Evolutionary conservation across 192 early-diverging fungal genomes (phyloP), one percentile per base, ranked within the genome.

Genomic region (Podila epicladia): DNA sequence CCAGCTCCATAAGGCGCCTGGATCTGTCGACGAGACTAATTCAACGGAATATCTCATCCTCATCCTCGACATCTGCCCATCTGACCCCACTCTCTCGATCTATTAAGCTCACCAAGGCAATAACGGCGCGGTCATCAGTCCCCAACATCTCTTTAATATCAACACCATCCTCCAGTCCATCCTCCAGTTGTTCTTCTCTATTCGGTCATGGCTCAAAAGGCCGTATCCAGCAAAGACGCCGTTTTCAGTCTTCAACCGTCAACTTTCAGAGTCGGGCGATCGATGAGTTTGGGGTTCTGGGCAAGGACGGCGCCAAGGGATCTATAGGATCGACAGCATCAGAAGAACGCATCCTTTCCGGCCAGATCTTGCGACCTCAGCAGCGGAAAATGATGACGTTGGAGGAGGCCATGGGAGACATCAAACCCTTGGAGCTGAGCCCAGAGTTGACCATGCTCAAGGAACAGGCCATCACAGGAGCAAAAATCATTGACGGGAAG

Each of bases 401-500:
- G 9, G 76, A 72, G 55, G 70, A 79, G 53, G 76, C 70, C 4
- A 79, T 79, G 76, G 76, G 70, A 26, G 61, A 72, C 24, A 72
- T 72, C 29, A 79, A 79, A 29, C 76, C 76, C 0, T 45, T 79
- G 59, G 76, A 72, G 26, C 28, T 79, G 51, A 79, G 76, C 45
- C 76, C 76, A 19, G 76, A 79, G 41, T 12, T 62, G 60, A 79
- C 41, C 2, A 35, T 79, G 51, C 51, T 79, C 50, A 68, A 68
- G 26, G 60, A 75, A 15, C 22, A 57, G 22, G 65, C 64, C 9
- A 7, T 29, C 11, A 57, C 55, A 8, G 72, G 63, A 31, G 89
- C 92, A 5, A 84, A 84, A 65, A 51, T 94, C 28, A 92, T 95
- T 84, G 92, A 95, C 69, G 94, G 94, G 64, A 95, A 95, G 74